Base-by-base conservation (phyloP, 345 rosid genomes). In the Pistacia atlantica region DNA sequence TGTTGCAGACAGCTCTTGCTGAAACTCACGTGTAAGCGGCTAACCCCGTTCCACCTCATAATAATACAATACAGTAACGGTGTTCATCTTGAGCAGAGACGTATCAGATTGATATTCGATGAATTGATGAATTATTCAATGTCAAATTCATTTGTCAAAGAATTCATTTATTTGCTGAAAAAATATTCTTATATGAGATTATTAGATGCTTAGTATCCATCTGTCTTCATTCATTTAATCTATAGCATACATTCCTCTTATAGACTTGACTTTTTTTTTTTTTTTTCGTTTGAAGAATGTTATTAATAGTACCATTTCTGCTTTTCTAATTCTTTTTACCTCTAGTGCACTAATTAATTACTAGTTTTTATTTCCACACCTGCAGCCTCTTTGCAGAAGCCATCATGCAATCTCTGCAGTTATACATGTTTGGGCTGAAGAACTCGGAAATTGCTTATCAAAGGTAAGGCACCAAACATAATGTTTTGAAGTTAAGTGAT, bases 331-430 rank as follows among this genome's bases (percentile, higher is more conserved):
- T 55, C 14, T 54, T 52, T 14, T 54, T 54, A 3, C 16, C 11
- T 22, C 1, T 68, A 42, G 31, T 20, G 58, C 4, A 20, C 14
- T 59, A 4, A 5, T 5, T 22, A 59, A 37, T 28, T 38, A 31
- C 9, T 49, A 1, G 12, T 61, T 51, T 75, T 1, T 35, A 0
- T 11, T n/a, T 54, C 0, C 1, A 46, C 1, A 54, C 14, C 11
- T 80, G 79, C 60, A 88, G 89, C 28, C 76, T 85, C 73, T 52
- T 80, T 9, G 87, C 87, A 17, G 77, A 82, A 79, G 80, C 84
- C 37, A 65, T 51, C 5, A 83, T 89, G 92, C 83, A 89, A 75
- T 89, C 90, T 57, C 84, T 86, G 84, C 90, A 86, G 67, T 66
- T 89, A 3, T 85, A 78, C 42, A 82, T 86, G 64, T 89, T 85